phyloP scores from a whole-genome alignment of 2,329 filamentous ascomycete genomes.

The Hypomyces rosellus region DNA sequence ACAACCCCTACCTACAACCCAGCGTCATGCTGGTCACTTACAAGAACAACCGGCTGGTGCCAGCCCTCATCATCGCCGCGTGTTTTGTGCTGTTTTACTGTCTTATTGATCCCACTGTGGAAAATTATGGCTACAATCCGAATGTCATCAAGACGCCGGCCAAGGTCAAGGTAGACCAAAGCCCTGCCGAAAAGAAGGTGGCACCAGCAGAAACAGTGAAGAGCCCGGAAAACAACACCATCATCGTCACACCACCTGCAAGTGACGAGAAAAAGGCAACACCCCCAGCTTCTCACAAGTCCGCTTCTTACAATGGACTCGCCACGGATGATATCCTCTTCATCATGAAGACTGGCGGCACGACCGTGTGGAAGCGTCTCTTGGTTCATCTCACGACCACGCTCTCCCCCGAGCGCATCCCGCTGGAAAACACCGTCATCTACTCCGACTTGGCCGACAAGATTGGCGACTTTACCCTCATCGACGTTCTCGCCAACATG shows the following conservation, averaged over 20 bases:
- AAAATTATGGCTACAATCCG: conserved; percentile 9
- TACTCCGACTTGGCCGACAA: conserved; percentile 18
- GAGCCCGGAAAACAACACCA: background rate
- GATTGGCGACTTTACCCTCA: conserved; percentile 15
- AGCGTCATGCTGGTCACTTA: conserved; percentile 17
- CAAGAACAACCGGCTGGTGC: conserved; percentile 19
- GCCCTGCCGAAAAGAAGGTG: background rate
- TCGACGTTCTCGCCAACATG: conserved; percentile 20
- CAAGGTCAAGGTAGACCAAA: too few relatives aligned
- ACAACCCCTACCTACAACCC: background rate
- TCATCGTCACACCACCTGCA: background rate
- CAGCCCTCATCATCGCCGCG: conserved; percentile 16
- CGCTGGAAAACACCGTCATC: conserved; percentile 15
- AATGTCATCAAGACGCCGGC: background rate
- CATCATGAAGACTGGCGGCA: conserved; percentile 21
- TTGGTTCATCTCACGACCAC: conserved; percentile 18
- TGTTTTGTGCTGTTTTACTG: conserved; percentile 16
- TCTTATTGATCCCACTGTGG: conserved; percentile 15
- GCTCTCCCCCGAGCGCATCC: conserved; percentile 12
- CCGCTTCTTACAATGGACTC: conserved; percentile 9
- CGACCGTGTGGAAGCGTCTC: conserved; percentile 20
- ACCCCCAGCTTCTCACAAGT: background rate
- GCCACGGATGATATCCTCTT: conserved; percentile 17
- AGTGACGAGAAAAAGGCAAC: background rate
- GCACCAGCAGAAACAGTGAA: background rate